Evolutionary conservation across 495 filamentous ascomycete species (phyloP), one percentile per base, ranked within the genome.

Genomic region (Penicillium lividum): DNA sequence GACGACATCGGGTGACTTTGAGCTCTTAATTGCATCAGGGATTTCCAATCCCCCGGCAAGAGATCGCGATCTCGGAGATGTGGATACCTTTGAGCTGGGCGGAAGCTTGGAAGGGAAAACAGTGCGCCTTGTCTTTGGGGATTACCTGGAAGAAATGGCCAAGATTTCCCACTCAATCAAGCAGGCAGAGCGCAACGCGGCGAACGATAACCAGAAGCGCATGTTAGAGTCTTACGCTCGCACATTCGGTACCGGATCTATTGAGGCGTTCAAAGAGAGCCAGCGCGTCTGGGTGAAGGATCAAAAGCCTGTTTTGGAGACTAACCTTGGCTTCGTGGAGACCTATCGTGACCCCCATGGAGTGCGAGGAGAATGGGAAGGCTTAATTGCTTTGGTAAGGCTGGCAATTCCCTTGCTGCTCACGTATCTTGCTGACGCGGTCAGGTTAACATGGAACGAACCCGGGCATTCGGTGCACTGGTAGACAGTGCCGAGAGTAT

Each of bases 321-420:
- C 82, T 16, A 93, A 98, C 70, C 84, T 98, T 55, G 94, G 94
- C 1, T 98, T 98, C 66, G 88, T 98, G 42, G 94, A 98, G 75
- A 96, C 93, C 0, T 98, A 98, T 68, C 84, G 94, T 51, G 94
- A 98, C 69, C 94, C 94, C 1, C 89, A 91, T 53, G 93, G 94
- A 47, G 85, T 96, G 10, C 81, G 93, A 51, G 93, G 90, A n/a
- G 94, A 98, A 69, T 98, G 94, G 94, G 93, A 98, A 72, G 93
- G 92, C 1, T 94, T 96, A 65, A 90, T 89, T 52, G 89, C 89
- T 33, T 79, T 90, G 62, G 87, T 90, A 58, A 42, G 57, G 11
- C 13, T 27, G 31, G 38, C 15, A 33, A 5, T 27, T 54, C 38
- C 5, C 38, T 10, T 18, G 42, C 2, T 22, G 22, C 31, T 31